phyloP scores from a whole-genome alignment of 2,329 filamentous ascomycete species.

The Sporothrix variecibatus region DNA sequence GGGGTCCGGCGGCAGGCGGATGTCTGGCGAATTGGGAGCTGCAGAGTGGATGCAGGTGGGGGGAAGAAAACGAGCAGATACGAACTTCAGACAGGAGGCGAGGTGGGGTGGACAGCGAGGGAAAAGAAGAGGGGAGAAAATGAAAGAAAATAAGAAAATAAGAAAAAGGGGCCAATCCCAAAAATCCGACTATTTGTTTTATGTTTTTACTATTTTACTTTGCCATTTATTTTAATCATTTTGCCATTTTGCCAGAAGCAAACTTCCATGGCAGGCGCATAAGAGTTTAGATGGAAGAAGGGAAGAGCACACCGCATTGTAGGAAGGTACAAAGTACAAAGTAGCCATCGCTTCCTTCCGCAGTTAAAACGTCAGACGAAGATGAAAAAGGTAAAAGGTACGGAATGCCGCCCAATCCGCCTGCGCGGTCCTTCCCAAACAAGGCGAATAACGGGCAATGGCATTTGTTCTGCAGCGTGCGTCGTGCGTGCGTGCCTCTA shows the following conservation, averaged over 20 bases:
- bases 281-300: slow-evolving; percentile 6
- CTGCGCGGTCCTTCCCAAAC: slow-evolving; percentile 6
- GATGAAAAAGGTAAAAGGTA: neutral
- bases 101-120: neutral
- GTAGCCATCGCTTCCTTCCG: slow-evolving; percentile 7
- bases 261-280: slow-evolving; percentile 6
- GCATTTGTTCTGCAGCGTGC: neutral
- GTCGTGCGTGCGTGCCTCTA: neutral
- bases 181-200: neutral
- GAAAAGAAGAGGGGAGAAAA: neutral
- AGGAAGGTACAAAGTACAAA: neutral
- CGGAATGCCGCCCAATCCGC: neutral
- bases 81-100: neutral
- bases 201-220: neutral
- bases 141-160: neutral
- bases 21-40: neutral
- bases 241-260: too few species aligned
- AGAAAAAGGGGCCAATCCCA: neutral
- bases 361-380: neutral
- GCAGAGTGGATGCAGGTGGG: neutral
- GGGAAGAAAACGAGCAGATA: neutral
- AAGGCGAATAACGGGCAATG: neutral
- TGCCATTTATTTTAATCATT: neutral
- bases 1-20: slow-evolving; percentile 4
- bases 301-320: neutral